Evolutionary conservation across 2,329 filamentous ascomycete genomes (phyloP), one percentile per base, ranked within the genome.

Genomic region (Aspergillus caelatus): DNA sequence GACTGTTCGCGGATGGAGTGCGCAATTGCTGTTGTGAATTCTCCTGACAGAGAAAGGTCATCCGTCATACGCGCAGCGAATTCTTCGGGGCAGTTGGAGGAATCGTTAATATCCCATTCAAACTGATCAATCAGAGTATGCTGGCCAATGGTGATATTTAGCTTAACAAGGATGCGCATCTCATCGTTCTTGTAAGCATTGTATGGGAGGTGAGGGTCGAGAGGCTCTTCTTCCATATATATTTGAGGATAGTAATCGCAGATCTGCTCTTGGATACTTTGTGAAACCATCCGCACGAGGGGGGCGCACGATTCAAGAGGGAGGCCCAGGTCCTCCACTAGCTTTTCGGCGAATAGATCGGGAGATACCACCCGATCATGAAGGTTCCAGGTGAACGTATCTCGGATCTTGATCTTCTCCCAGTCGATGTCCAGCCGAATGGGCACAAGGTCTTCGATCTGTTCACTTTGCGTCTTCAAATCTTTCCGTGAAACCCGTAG

Each of bases 41-140:
- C 95, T 67, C 95, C 95, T 0, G 92, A 93, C 21, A 99, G 85
- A 5, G 94, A 94, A 30, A 99, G 85, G 73, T 99, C 95, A 63
- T 89, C 88, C 0, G 94, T 89, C 92, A 98, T 96, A 75, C 89
- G 89, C 65, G 87, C 84, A 30, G 95, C 95, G 77, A 99, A 99
- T 62, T 96, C 93, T 79, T 99, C 95, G 2, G 95, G 93, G 0
- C 91, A 96, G 77, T 99, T 99, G 60, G 90, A 82, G 0, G 94
- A 91, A 76, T 97, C 96, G 79, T 98, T 98, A 75, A 98, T 93
- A 71, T 99, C 95, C 95, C 95, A 99, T 79, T 99, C 95, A 66
- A 99, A 98, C 76, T 98, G 95, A 73, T 99, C 95, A 41, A 97
- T 90, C 30, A 99, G 84, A 0, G 94, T 98, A 74, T 96, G 92